Evolutionary conservation across 2,329 filamentous ascomycete species (phyloP).

Genomic region (Xylaria sp.): DNA sequence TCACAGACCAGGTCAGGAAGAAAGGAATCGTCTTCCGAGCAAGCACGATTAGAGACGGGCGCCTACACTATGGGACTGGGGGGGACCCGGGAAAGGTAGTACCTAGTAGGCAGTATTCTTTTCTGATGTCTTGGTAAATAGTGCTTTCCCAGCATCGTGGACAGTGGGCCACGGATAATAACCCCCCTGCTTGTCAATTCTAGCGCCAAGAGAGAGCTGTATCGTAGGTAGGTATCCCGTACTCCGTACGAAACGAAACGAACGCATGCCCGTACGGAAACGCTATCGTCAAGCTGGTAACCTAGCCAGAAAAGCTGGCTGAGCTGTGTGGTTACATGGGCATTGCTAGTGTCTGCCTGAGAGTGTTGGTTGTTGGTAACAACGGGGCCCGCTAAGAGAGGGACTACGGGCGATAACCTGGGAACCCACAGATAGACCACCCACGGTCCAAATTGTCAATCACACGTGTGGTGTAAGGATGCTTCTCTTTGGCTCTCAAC

Average conservation of each 20-base stretch:
- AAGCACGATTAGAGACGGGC: no score
- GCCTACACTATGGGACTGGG: no score
- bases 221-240: background rate
- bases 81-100: no score
- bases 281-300: no score
- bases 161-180: background rate
- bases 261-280: background rate
- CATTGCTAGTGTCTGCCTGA: background rate
- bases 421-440: background rate
- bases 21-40: no score
- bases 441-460: background rate
- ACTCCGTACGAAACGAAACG: background rate
- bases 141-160: background rate
- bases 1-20: no score
- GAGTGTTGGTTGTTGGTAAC: background rate
- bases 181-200: background rate
- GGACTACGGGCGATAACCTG: background rate
- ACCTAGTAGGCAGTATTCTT: no score
- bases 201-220: no score
- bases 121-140: background rate
- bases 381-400: background rate
- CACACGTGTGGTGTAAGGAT: background rate
- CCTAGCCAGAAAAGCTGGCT: no score
- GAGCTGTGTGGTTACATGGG: background rate
- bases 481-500: background rate